Evolutionary conservation across 306 rosid species (phyloP), one percentile per base, ranked within the genome.

Genomic region (Medicago truncatula): DNA sequence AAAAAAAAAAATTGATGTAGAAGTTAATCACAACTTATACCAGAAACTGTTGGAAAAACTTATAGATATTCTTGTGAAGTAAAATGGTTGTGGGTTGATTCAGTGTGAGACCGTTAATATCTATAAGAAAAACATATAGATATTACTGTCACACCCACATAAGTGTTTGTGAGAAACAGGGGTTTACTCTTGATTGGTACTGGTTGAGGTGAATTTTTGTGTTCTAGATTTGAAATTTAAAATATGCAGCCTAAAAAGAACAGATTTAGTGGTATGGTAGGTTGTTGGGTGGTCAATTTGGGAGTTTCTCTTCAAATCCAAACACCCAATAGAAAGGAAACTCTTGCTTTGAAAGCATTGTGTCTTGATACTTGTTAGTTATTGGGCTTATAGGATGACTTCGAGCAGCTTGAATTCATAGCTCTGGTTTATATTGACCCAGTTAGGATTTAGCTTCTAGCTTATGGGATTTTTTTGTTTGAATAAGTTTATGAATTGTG

Each of bases 271-370:
- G 56, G 49, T 4, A 5, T 15, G 44, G 49, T n/a, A 56, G 56
- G 31, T 28, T 28, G 34, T 70, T 63, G 64, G 81, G 44, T 64
- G 64, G 60, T 71, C 12, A 23, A 52, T 44, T 65, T 23, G 66
- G 21, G 12, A 49, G 43, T 49, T 47, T 9, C 18, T 12, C 49
- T 16, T 20, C 49, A 17, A 11, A 47, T 10, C 21, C 36, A 34
- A 6, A 34, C 0, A 34, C 38, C 7, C 12, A 5, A 8, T 61
- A 44, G 38, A 34, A 49, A 4, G 8, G 64, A 36, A 46, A 39
- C 31, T 76, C 53, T 52, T 76, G 18, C 31, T 53, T 65, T 8
- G 41, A 65, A 13, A 50, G 5, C 49, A 65, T 14, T 38, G 23
- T 43, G 7, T 34, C 7, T 36, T 39, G 17, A 36, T 76, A 20